phyloP scores from a whole-genome alignment of 331 rosid genomes.

The Malus hybrid region DNA sequence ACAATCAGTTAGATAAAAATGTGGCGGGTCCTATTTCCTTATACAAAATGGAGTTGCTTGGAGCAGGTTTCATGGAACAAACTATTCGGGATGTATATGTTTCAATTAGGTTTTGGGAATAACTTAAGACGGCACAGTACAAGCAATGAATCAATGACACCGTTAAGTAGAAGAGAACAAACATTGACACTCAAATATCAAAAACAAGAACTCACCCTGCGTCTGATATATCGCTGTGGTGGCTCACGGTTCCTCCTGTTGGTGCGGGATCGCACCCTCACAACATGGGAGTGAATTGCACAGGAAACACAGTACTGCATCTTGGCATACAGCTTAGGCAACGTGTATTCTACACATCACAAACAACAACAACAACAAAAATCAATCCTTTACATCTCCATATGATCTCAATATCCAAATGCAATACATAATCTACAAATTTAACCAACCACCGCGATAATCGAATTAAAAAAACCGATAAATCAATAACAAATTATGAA shows the following conservation, averaged over 20 bases:
- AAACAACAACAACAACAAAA: background rate
- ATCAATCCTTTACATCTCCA: background rate
- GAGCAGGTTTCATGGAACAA: background rate
- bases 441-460: background rate
- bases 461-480: too few species aligned
- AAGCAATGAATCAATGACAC: background rate
- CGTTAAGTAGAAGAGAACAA: background rate
- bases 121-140: background rate
- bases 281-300: constrained; percentile 94
- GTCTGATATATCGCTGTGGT: constrained; percentile 75
- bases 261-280: constrained; percentile 82
- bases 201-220: constrained; percentile 43
- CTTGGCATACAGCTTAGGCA: constrained; percentile 92
- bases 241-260: constrained; percentile 88
- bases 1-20: too few species aligned
- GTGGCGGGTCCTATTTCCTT: background rate
- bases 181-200: too few species aligned
- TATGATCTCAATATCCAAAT: background rate
- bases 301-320: constrained; percentile 96
- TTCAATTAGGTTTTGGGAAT: background rate
- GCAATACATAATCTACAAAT: background rate
- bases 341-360: constrained; percentile 53
- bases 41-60: background rate
- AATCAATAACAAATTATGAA: too few species aligned
- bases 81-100: background rate